Base-by-base conservation (phyloP, 208 protist genomes). In the Crithidia fasciculata region DNA sequence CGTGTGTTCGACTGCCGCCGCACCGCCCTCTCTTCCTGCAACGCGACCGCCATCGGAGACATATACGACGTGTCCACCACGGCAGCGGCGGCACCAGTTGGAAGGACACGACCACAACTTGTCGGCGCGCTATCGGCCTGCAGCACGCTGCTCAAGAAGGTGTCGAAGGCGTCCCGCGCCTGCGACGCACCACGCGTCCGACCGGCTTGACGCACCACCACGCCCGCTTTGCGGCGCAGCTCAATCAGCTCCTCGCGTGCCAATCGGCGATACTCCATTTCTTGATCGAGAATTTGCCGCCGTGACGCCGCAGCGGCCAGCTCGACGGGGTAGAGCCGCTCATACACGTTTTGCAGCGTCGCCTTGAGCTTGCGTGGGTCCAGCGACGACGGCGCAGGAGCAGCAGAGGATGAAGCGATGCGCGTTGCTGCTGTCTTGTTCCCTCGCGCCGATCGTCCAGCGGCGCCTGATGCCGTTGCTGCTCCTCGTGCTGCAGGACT, bases 321-420 rank as follows among this genome's bases (percentile, higher is more conserved):
- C 56, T 84, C 63, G 9, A 64, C 78, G 4, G 85, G 87, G 84
- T 93, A 93, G 8, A 95, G 81, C 0, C 90, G 87, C 10, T 92
- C 72, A 80, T 90, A 93, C 37, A 95, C 90, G 28, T 74, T 69
- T 16, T 65, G 62, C 57, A 80, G 54, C 36, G 73, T 64, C 8
- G 73, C 68, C 4, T 61, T 68, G 16, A 79, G 52, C 9, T 53
- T 58, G 36, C 59, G 47, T 8, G 66, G 16, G 45, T 79, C 28
- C 28, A 28, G 28, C 28, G 28, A 28, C 28, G 28, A 28, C 28
- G 28, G 28, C 28, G 28, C 28, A 28, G 28, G 28, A 28, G 28
- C 28, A 28, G 28, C 74, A 9, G 45, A 39, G 4, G 45, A 15
- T 0, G 56, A 2, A 58, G 67, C n/a, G 61, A 45, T 15, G 7